These are phyloP conservation scores for Meyerozyma elateridarum DNA, from an alignment of 1,139 yeast species.

Conservation along the genomic window DNA sequence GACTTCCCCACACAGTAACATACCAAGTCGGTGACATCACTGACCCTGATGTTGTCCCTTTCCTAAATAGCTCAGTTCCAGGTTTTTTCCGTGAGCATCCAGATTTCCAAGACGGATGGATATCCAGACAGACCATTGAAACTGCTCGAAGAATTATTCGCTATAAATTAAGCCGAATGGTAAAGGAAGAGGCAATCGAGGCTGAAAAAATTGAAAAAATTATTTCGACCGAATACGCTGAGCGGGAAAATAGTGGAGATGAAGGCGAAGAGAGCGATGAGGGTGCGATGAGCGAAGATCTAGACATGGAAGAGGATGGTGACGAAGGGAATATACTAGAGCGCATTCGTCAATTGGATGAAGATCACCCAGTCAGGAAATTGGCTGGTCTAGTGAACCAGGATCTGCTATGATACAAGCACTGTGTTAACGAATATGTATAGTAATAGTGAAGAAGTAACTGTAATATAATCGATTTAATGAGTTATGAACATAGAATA, in stretches of 20 bases:
- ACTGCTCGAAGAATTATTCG: constrained; percentile 66
- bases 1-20: constrained; percentile 63
- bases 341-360: constrained; percentile 15
- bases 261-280: constrained; percentile 13
- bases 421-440: too few relatives aligned
- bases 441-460: too few relatives aligned
- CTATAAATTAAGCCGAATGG: constrained; percentile 61
- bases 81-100: constrained; percentile 40
- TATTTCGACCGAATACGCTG: constrained; percentile 34
- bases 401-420: constrained; percentile 2
- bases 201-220: constrained; percentile 39
- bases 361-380: constrained; percentile 5
- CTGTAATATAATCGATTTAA: too few relatives aligned
- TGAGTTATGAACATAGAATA: too few relatives aligned
- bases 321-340: constrained; percentile 17
- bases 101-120: constrained; percentile 71
- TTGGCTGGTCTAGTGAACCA: constrained; percentile 6
- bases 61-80: constrained; percentile 23
- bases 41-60: constrained; percentile 50
- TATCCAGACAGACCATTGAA: constrained; percentile 54
- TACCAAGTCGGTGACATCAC: constrained; percentile 80
- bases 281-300: constrained; percentile 16
- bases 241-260: constrained; percentile 25
- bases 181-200: constrained; percentile 40
- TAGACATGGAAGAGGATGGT: constrained; percentile 18